Evolutionary conservation across 305 asterid species (phyloP).

Genomic region (Fraxinus xanthoxyloides): DNA sequence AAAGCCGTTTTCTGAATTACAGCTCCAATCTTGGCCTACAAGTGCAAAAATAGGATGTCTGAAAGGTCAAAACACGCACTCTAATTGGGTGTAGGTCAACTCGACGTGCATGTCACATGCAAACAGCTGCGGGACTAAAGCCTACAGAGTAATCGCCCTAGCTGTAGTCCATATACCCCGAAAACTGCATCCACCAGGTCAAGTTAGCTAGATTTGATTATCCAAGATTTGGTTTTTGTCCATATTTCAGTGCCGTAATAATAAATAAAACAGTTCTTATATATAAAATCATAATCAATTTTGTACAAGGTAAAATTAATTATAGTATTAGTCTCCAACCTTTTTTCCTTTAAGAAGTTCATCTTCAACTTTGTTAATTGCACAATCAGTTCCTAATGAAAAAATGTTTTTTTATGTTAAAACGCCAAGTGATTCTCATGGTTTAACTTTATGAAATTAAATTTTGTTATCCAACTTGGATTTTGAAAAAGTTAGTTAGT

Average conservation of each 20-base stretch:
- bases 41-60: slow-evolving; percentile 28
- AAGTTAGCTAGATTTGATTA: slow-evolving; percentile 10
- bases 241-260: slow-evolving; percentile 39
- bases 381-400: too few species aligned
- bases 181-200: slow-evolving; percentile 12
- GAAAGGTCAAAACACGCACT: slow-evolving; percentile 33
- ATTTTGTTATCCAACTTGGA: too few species aligned
- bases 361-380: too few species aligned
- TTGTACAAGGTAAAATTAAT: too few species aligned
- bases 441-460: too few species aligned
- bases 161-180: slow-evolving; percentile 2
- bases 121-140: not conserved
- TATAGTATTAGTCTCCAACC: too few species aligned
- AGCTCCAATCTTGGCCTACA: slow-evolving; percentile 8
- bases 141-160: not conserved
- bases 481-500: too few species aligned
- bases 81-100: slow-evolving; percentile 45
- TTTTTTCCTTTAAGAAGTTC: too few species aligned
- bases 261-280: slow-evolving; percentile 13
- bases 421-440: too few species aligned
- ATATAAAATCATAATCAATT: not conserved
- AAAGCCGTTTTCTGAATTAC: not conserved
- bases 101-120: slow-evolving; percentile 11
- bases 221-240: slow-evolving; percentile 24
- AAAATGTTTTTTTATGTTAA: too few species aligned